Conservation (phyloP, 495 filamentous ascomycete genomes). For the Chaetomium cochliodes region DNA sequence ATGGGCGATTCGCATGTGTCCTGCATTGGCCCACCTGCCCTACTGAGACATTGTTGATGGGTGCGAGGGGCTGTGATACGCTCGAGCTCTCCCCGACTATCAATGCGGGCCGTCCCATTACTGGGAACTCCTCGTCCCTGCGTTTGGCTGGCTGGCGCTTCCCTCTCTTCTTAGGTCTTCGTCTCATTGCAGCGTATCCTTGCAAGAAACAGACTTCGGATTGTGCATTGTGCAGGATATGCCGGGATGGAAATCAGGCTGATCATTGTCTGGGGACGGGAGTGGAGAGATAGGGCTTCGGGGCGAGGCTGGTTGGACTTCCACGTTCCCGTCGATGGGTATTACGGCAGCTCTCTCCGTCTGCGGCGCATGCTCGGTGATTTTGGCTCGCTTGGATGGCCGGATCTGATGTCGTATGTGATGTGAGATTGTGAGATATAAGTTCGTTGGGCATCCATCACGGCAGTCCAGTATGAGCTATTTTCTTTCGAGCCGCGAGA, state of each 20-base stretch:
- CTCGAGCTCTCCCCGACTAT: conserved; percentile 4
- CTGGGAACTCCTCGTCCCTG: conserved; percentile 3
- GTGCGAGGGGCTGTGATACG: conserved; percentile 11
- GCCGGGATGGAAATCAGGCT: neutral
- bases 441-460: conserved; percentile 1
- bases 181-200: conserved; percentile 6
- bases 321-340: neutral
- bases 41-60: conserved; percentile 2
- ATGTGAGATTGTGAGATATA: conserved; percentile 1
- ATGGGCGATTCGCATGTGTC: neutral
- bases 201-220: neutral
- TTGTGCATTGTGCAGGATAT: neutral
- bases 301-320: neutral
- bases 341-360: neutral
- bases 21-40: conserved; percentile 21
- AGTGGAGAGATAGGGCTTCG: neutral
- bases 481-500: conserved; percentile 15
- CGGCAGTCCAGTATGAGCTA: conserved; percentile 17
- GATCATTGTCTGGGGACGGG: neutral
- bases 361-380: conserved; percentile 8
- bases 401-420: neutral
- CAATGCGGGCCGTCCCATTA: conserved; percentile 20
- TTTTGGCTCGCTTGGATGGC: neutral
- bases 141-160: conserved; percentile 1
- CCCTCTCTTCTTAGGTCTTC: neutral